phyloP scores from a whole-genome alignment of 2,329 filamentous ascomycete genomes.

The Hortaea werneckii region DNA sequence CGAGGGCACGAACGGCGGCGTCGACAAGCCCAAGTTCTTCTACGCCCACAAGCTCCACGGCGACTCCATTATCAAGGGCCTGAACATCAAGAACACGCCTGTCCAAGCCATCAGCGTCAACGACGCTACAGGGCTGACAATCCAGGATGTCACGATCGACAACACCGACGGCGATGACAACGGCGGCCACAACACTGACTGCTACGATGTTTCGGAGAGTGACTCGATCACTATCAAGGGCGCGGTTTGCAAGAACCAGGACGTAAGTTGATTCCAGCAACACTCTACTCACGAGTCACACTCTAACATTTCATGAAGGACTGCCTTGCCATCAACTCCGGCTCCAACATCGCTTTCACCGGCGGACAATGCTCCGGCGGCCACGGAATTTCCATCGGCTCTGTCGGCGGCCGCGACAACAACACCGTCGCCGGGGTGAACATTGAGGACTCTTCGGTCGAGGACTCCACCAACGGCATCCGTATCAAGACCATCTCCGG shows the following conservation, averaged over 20 bases:
- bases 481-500: constrained; percentile 44
- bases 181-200: constrained; percentile 23
- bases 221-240: constrained; percentile 15
- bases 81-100: constrained; percentile 46
- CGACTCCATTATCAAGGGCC: constrained; percentile 38
- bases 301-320: constrained; percentile 4
- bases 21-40: constrained; percentile 57
- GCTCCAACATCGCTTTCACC: constrained; percentile 32
- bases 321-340: constrained; percentile 24
- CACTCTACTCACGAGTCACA: not conserved
- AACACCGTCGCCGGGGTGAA: constrained; percentile 39
- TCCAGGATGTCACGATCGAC: constrained; percentile 45
- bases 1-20: constrained; percentile 49
- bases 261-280: constrained; percentile 4
- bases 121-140: constrained; percentile 31
- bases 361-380: constrained; percentile 38
- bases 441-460: constrained; percentile 35
- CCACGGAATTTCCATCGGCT: constrained; percentile 47
- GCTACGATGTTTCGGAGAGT: constrained; percentile 20
- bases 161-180: constrained; percentile 43
- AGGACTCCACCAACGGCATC: constrained; percentile 38
- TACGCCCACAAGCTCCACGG: constrained; percentile 44
- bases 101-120: constrained; percentile 44
- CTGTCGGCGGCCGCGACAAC: constrained; percentile 41
- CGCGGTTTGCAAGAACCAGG: constrained; percentile 21